These are phyloP conservation scores for Lantana camara DNA, from an alignment of 257 asterid genomes.

Conservation along the genomic window DNA sequence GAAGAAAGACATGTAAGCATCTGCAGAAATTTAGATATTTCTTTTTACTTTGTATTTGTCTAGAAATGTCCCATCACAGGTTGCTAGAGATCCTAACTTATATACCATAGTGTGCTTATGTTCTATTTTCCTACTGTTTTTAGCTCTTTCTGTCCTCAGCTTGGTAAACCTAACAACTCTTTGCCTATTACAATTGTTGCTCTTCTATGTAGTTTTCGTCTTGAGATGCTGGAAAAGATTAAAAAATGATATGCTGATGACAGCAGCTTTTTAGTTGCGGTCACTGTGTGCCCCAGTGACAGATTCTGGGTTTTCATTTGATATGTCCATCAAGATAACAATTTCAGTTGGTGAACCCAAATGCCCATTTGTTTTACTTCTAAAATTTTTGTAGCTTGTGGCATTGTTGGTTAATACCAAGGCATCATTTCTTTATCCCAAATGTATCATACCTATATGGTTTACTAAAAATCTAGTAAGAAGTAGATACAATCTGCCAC, in stretches of 20 bases:
- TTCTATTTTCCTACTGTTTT: neutral
- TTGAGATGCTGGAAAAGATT: neutral
- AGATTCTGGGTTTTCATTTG: slow-evolving; percentile 1
- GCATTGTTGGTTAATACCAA: neutral
- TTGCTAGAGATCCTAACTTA: slow-evolving; percentile 3
- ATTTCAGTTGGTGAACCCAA: neutral
- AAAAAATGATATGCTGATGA: neutral
- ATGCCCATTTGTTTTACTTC: neutral
- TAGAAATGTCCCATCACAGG: neutral
- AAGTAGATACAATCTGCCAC: neutral
- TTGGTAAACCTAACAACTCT: neutral
- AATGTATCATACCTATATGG: neutral
- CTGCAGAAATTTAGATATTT: slow-evolving; percentile 9
- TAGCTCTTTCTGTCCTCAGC: slow-evolving; percentile 1
- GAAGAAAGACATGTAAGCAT: slow-evolving; percentile 83
- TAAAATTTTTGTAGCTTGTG: neutral
- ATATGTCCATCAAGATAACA: neutral
- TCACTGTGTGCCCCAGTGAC: neutral
- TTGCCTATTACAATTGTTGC: neutral
- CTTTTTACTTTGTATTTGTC: slow-evolving; percentile 32
- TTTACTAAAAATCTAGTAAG: neutral
- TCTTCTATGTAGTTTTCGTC: neutral
- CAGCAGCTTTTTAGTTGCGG: slow-evolving; percentile 3
- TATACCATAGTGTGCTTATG: neutral
- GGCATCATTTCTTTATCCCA: neutral